Conservation (phyloP, 1,284 basidiomycete species). For the Marasmius tenuissimus region DNA sequence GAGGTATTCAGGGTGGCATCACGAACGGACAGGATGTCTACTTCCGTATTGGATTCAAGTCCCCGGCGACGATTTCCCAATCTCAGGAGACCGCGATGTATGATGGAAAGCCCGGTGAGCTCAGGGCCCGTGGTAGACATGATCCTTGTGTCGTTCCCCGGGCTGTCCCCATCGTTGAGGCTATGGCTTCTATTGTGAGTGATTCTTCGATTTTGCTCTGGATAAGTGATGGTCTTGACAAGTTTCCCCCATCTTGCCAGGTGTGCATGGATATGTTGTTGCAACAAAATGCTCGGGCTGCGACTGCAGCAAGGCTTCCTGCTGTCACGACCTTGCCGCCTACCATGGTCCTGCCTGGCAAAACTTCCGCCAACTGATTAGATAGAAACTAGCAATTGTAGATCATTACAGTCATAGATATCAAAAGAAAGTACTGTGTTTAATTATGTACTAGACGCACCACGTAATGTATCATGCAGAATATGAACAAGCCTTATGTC, state of each 20-base stretch:
- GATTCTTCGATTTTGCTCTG: neutral
- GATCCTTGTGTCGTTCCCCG: slow-evolving; percentile 98
- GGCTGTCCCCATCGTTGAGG: slow-evolving; percentile 97
- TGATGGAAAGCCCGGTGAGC: slow-evolving; percentile 83
- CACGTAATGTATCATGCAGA: too few species aligned
- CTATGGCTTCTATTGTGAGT: slow-evolving; percentile 89
- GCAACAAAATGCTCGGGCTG: slow-evolving; percentile 80
- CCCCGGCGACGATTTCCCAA: slow-evolving; percentile 96
- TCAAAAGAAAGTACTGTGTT: neutral
- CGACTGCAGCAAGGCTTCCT: slow-evolving; percentile 67
- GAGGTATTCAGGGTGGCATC: slow-evolving; percentile 98
- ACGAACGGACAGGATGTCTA: slow-evolving; percentile 98
- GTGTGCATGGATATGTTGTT: slow-evolving; percentile 82
- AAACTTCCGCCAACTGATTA: neutral
- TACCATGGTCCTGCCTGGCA: slow-evolving; percentile 71
- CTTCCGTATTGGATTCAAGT: slow-evolving; percentile 98
- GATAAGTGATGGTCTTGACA: neutral
- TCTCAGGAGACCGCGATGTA: slow-evolving; percentile 91
- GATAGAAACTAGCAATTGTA: neutral
- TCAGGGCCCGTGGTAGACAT: slow-evolving; percentile 92
- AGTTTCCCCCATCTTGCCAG: neutral
- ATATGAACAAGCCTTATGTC: too few species aligned
- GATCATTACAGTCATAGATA: neutral
- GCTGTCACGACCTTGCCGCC: slow-evolving; percentile 83
- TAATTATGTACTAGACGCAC: neutral